These are phyloP conservation scores for Aspergillus sp. DNA, from an alignment of 2,329 filamentous ascomycete genomes.

Conservation along the genomic window DNA sequence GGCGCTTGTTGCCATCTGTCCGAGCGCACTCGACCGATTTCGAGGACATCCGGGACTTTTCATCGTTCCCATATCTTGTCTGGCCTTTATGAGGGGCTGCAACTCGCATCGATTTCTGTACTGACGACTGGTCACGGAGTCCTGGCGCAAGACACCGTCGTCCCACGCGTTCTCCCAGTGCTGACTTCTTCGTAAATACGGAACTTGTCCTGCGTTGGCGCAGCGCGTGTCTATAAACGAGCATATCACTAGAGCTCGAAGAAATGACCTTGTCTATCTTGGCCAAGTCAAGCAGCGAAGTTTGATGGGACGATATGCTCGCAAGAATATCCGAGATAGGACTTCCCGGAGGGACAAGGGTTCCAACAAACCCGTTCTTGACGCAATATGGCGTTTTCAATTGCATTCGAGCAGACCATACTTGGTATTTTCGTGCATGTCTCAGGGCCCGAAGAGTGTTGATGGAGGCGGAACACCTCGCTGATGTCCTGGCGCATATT, in stretches of 20 bases:
- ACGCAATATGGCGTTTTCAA: conserved; percentile 20
- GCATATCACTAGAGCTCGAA: background rate
- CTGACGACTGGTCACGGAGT: no score
- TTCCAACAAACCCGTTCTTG: conserved; percentile 6
- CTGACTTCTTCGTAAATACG: no score
- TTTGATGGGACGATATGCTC: conserved; percentile 17
- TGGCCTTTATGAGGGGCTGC: no score
- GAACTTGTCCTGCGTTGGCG: no score
- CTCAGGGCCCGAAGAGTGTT: background rate
- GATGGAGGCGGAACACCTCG: background rate
- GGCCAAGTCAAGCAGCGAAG: background rate
- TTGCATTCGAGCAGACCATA: conserved; percentile 40
- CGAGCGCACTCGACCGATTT: no score
- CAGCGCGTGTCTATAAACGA: background rate
- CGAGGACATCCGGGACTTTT: no score
- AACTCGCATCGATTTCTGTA: no score
- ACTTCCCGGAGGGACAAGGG: conserved; percentile 36
- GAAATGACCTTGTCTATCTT: background rate
- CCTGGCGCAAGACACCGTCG: no score
- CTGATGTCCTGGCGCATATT: background rate
- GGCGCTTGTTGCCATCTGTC: no score
- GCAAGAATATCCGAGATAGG: conserved; percentile 29
- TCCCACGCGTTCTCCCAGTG: no score
- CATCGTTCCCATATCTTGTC: no score
- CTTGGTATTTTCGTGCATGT: conserved; percentile 28